A percentile compares a stretch with the other conserved stretches of the same genome.
Evolutionary conservation across 331 rosid genomes (phyloP).

Genomic region (Telfairia occidentalis): DNA sequence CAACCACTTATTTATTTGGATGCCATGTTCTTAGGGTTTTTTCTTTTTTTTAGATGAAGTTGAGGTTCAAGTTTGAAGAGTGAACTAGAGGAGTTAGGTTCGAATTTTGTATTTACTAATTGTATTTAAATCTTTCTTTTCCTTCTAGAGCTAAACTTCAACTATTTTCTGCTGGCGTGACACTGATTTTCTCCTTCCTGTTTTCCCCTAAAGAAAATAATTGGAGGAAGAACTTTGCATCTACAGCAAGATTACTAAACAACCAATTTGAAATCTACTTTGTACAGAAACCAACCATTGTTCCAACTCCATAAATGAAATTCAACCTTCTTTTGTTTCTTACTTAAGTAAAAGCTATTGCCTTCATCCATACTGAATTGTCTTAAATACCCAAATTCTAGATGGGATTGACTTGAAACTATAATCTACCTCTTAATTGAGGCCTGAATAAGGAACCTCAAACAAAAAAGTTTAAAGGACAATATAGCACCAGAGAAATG

Average conservation of each 20-base stretch:
- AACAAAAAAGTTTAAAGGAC: not conserved
- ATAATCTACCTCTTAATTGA: not conserved
- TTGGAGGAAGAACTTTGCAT: not conserved
- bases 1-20: conserved; percentile 10
- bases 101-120: conserved; percentile 16
- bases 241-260: not conserved
- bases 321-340: not conserved
- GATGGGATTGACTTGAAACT: not conserved
- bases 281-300: not conserved
- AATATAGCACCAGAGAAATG: not conserved
- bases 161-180: not conserved
- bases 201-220: not conserved
- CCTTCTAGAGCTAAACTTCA: not conserved
- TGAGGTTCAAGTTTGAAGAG: conserved; percentile 17
- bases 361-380: not conserved
- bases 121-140: conserved; percentile 11
- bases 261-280: not conserved
- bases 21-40: not conserved
- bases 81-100: conserved; percentile 10
- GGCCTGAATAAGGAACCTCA: not conserved
- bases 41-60: not conserved
- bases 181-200: not conserved
- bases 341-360: not conserved
- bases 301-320: not conserved
- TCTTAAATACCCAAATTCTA: not conserved